A percentile compares a stretch with the other conserved stretches of the same genome.
These are phyloP conservation scores for Phialophora tarda DNA, from an alignment of 2,329 filamentous ascomycete genomes.

Conservation along the genomic window DNA sequence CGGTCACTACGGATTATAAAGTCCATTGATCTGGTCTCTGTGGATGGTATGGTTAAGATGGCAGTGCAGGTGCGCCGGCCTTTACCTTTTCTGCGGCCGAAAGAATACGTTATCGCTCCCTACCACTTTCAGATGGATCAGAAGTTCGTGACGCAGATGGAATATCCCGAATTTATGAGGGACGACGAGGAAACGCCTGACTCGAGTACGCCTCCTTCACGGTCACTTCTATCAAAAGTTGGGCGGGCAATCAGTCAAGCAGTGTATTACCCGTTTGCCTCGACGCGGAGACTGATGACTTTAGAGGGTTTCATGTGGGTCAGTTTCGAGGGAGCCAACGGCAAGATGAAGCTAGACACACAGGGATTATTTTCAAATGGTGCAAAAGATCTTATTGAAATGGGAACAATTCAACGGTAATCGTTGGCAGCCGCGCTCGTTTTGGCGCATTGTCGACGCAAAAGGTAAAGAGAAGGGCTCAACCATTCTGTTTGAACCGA, in stretches of 20 bases:
- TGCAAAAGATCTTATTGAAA: constrained; percentile 26
- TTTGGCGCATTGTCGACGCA: neutral
- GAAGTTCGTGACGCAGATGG: constrained; percentile 29
- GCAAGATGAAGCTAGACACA: constrained; percentile 29
- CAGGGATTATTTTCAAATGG: constrained; percentile 30
- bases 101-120: constrained; percentile 26
- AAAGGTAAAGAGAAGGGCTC: neutral
- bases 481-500: neutral
- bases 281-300: constrained; percentile 29
- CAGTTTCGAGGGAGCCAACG: constrained; percentile 16
- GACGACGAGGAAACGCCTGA: neutral
- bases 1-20: constrained; percentile 29
- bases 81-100: constrained; percentile 30
- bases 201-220: neutral
- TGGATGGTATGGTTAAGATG: constrained; percentile 28
- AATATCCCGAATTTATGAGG: constrained; percentile 28
- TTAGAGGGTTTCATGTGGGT: constrained; percentile 32
- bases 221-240: constrained; percentile 9
- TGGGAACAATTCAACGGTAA: constrained; percentile 27
- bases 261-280: constrained; percentile 30
- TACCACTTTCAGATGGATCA: constrained; percentile 30
- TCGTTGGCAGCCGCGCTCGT: neutral
- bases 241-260: constrained; percentile 27
- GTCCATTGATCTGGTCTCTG: constrained; percentile 29
- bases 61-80: constrained; percentile 31